Evolutionary conservation across 129 eudicot species (phyloP), one percentile per base, ranked within the genome.

Genomic region (Chrysanthemum seticuspe): DNA sequence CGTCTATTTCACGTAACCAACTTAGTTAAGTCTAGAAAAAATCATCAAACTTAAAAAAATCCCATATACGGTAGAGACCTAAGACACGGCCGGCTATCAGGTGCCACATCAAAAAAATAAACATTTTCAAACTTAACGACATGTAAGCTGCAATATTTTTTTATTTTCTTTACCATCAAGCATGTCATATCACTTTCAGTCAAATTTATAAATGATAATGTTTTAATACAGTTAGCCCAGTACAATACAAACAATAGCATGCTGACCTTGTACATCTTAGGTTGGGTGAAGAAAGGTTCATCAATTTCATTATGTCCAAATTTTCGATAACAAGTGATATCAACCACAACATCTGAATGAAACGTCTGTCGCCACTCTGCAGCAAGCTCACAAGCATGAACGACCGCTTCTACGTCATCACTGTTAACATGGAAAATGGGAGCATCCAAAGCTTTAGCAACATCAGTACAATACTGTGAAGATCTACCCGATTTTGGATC

Each of bases 241-340:
- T 29, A 45, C 40, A 49, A 2, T 54, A 36, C 16, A 23, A 57
- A 59, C 50, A 58, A 50, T 34, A 47, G 15, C 36, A 31, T 0
- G 27, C 85, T 56, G 7, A 84, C 98, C 98, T 94, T 77, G 60
- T 94, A 94, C 98, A 94, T 94, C 78, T 90, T 86, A 10, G 98
- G 98, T 48, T 94, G 98, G 54, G 98, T 94, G 77, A 94, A 94
- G 61, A 85, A 90, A 13, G 98, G 98, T 73, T 94, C 98, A 63
- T 94, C 97, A 79, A 94, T 94, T 80, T 94, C 98, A 81, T 94
- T 94, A 89, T 94, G 98, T 50, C 98, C 98, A 80, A 94, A 94
- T 51, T 96, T 76, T 13, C 98, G 93, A 60, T 94, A 94, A 76
- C 97, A 94, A 51, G 88, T 91, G 34, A 94, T 87, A 68, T 94